Evolutionary conservation across 164 flowering plant genomes (phyloP).

Genomic region (Tetracentron sinense): DNA sequence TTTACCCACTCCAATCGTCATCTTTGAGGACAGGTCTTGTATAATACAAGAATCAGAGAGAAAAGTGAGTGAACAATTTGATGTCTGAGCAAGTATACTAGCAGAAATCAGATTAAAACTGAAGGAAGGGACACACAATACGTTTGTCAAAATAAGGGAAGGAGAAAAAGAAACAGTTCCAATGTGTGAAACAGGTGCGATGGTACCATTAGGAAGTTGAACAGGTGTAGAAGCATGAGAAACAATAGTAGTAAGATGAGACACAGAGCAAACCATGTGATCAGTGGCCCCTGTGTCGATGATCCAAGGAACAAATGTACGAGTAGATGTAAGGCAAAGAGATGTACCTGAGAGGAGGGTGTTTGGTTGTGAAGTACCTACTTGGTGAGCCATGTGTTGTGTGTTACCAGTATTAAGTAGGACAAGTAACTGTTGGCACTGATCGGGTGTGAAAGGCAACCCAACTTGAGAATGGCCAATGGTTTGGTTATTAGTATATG

Average conservation of each 20-base stretch:
- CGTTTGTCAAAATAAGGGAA: neutral
- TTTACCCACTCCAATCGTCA: slow-evolving; percentile 8
- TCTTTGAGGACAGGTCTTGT: neutral
- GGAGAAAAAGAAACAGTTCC: neutral
- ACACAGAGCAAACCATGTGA: too few species aligned
- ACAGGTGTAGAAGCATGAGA: too few species aligned
- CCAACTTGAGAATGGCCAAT: neutral
- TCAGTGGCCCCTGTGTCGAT: neutral
- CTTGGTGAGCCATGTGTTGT: too few species aligned
- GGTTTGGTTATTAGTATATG: neutral
- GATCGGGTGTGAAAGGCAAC: neutral
- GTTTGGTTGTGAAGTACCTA: too few species aligned
- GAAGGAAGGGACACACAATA: too few species aligned
- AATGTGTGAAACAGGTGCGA: neutral
- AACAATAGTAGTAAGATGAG: too few species aligned
- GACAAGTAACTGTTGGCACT: too few species aligned
- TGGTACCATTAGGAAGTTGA: too few species aligned
- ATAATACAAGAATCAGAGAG: neutral
- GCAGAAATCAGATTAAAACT: neutral
- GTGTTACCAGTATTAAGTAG: too few species aligned
- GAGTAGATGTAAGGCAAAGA: too few species aligned
- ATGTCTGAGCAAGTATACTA: neutral
- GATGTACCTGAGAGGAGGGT: too few species aligned
- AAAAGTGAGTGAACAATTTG: neutral
- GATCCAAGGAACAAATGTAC: too few species aligned